Percentiles rank a stretch among this genome's conserved stretches.
phyloP scores from a whole-genome alignment of 2,329 filamentous ascomycete species.

The Alternaria viburni region DNA sequence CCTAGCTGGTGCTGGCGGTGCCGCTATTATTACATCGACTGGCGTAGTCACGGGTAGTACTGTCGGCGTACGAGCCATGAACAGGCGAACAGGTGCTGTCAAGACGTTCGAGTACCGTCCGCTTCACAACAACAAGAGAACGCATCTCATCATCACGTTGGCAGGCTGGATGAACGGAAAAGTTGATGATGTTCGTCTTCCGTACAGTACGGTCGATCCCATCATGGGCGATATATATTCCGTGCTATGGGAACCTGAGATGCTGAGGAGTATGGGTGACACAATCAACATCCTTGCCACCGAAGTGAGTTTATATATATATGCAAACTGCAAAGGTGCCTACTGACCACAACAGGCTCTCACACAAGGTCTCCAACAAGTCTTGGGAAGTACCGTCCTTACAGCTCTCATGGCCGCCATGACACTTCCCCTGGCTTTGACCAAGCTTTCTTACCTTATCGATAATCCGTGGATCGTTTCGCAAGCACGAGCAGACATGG shows the following conservation, averaged over 20 bases:
- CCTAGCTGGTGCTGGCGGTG: slow-evolving; percentile 87
- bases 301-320: slow-evolving; percentile 66
- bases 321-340: slow-evolving; percentile 26
- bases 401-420: slow-evolving; percentile 90
- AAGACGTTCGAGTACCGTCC: slow-evolving; percentile 97
- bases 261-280: slow-evolving; percentile 96
- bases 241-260: slow-evolving; percentile 95
- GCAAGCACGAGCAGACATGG: slow-evolving; percentile 83
- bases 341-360: slow-evolving; percentile 70
- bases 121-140: slow-evolving; percentile 95
- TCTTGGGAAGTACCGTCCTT: slow-evolving; percentile 87
- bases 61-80: slow-evolving; percentile 85
- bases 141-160: slow-evolving; percentile 93
- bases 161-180: slow-evolving; percentile 99
- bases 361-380: slow-evolving; percentile 94
- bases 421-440: slow-evolving; percentile 88
- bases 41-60: slow-evolving; percentile 85
- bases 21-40: slow-evolving; percentile 89
- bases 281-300: slow-evolving; percentile 98
- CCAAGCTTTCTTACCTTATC: slow-evolving; percentile 93
- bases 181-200: slow-evolving; percentile 92
- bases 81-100: slow-evolving; percentile 86
- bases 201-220: slow-evolving; percentile 94
- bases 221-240: slow-evolving; percentile 99
- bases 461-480: slow-evolving; percentile 99